phyloP scores from a whole-genome alignment of 345 rosid genomes.

The Lumnitzera racemosa region DNA sequence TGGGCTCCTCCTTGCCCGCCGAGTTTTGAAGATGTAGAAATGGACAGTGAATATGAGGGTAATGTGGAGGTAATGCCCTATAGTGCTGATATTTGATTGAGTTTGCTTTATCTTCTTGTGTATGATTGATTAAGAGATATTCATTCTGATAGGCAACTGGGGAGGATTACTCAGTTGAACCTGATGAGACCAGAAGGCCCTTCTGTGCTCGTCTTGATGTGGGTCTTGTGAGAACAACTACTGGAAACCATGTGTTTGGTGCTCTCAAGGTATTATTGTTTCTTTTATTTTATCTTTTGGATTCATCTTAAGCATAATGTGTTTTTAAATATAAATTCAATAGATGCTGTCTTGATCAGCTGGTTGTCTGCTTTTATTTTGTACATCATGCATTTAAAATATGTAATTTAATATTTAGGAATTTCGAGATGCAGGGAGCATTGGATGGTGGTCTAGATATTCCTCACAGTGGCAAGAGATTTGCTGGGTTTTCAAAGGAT shows the following conservation, averaged over 20 bases:
- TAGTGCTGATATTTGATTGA: not conserved
- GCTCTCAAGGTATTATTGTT: conserved; percentile 47
- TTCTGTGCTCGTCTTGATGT: conserved; percentile 83
- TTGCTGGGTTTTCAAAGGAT: conserved; percentile 70
- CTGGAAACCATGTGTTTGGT: conserved; percentile 72
- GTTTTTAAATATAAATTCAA: too few species aligned
- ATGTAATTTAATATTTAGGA: not conserved
- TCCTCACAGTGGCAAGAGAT: conserved; percentile 85
- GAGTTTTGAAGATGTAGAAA: conserved; percentile 52
- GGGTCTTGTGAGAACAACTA: conserved; percentile 61
- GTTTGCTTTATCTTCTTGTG: not conserved
- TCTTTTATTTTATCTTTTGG: too few species aligned
- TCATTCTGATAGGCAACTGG: conserved; percentile 55
- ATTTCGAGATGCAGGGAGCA: conserved; percentile 44
- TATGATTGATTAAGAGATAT: not conserved
- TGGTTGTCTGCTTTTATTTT: not conserved
- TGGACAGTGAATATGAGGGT: conserved; percentile 62
- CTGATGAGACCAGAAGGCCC: conserved; percentile 59
- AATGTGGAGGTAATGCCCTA: conserved; percentile 44
- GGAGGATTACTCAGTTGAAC: conserved; percentile 76
- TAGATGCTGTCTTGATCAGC: not conserved
- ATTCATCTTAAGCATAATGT: too few species aligned
- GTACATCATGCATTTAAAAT: not conserved
- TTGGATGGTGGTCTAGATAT: conserved; percentile 85
- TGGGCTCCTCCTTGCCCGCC: conserved; percentile 67